These are phyloP conservation scores for Neospermospora avenae DNA, from an alignment of 2,329 filamentous ascomycete species.

Conservation along the genomic window DNA sequence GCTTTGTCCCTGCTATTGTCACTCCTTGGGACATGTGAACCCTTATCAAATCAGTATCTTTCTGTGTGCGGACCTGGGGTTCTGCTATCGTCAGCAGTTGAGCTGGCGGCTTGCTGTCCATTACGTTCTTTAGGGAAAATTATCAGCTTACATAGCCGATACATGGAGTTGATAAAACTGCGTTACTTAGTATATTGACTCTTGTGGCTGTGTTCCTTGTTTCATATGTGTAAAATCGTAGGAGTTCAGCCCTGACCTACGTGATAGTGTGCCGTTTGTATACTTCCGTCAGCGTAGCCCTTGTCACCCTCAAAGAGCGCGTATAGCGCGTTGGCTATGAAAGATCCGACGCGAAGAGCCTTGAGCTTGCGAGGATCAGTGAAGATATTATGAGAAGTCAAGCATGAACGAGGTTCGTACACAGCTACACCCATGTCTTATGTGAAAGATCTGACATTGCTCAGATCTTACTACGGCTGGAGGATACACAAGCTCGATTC, in stretches of 20 bases:
- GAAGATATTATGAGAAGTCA: background rate
- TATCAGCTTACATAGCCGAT: background rate
- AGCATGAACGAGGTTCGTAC: background rate
- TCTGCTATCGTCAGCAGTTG: background rate
- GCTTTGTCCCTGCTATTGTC: too few relatives aligned
- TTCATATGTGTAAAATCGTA: background rate
- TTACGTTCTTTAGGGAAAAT: background rate
- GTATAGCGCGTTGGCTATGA: background rate
- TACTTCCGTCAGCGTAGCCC: background rate
- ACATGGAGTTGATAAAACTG: background rate
- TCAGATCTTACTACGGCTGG: background rate
- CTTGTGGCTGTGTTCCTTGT: background rate
- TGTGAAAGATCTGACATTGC: background rate
- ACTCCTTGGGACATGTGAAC: too few relatives aligned
- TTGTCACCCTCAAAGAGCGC: background rate
- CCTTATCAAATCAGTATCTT: background rate
- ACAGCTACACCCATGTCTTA: background rate
- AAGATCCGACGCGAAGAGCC: background rate
- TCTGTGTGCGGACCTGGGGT: background rate
- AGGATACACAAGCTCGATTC: background rate
- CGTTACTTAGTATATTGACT: background rate
- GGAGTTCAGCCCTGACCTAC: background rate
- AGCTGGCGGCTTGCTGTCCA: background rate
- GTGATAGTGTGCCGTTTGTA: too few relatives aligned
- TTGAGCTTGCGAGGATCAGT: background rate